A percentile compares a stretch with the other conserved stretches of the same genome.
These are phyloP conservation scores for Trichoderma simmonsii DNA, from an alignment of 2,329 filamentous ascomycete genomes.

Conservation along the genomic window DNA sequence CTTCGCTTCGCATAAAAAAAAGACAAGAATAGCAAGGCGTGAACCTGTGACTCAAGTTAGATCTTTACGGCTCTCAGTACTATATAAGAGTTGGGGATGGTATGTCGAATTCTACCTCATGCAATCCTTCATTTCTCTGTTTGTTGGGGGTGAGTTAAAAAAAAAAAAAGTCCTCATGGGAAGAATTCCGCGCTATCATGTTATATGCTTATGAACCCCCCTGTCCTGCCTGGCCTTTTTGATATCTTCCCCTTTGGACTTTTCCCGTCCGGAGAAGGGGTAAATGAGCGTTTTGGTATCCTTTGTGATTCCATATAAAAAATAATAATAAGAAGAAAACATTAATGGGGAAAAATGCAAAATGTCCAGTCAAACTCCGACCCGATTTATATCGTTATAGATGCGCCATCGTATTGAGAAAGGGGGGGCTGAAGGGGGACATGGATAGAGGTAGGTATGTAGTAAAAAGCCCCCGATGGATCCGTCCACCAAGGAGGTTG, in stretches of 20 bases:
- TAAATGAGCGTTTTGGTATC: neutral
- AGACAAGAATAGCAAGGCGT: neutral
- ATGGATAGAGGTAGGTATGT: too few species aligned
- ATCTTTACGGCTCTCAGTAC: neutral
- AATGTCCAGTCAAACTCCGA: neutral
- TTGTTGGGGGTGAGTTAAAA: too few species aligned
- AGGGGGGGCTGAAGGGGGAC: too few species aligned
- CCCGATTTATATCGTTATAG: neutral
- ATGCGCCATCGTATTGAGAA: neutral
- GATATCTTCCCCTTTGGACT: neutral
- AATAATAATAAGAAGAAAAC: too few species aligned
- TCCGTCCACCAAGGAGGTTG: too few species aligned
- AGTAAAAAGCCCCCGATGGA: too few species aligned
- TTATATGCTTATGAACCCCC: neutral
- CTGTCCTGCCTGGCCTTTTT: neutral
- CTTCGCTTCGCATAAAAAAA: neutral
- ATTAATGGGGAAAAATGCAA: neutral
- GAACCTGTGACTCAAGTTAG: neutral
- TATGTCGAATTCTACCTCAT: neutral
- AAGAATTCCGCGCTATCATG: neutral
- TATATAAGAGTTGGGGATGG: neutral
- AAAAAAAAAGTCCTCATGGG: neutral
- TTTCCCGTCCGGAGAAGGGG: neutral
- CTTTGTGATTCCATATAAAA: neutral
- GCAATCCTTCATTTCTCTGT: neutral